phyloP scores from a whole-genome alignment of 2,329 filamentous ascomycete genomes.

The Bipolaris cookei region DNA sequence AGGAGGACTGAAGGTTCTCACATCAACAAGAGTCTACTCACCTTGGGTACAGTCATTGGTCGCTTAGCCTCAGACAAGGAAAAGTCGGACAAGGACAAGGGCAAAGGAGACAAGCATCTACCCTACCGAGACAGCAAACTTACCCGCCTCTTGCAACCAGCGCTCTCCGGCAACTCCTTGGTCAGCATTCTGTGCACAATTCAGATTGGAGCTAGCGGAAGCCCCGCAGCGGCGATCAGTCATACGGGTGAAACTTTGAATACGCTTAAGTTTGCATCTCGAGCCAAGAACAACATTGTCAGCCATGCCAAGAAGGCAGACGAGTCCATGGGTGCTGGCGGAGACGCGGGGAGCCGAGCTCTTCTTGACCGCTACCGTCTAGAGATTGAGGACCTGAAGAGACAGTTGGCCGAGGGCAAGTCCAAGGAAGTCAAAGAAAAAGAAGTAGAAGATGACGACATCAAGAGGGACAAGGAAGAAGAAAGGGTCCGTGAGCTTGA shows the following conservation, averaged over 20 bases:
- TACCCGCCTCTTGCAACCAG: constrained; percentile 88
- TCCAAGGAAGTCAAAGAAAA: constrained; percentile 66
- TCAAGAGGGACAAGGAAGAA: constrained; percentile 72
- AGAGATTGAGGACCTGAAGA: constrained; percentile 83
- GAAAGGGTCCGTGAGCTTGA: constrained; percentile 70
- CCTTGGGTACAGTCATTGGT: constrained; percentile 92
- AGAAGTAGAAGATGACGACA: constrained; percentile 57
- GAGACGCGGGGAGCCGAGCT: constrained; percentile 82
- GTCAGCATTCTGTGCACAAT: constrained; percentile 98
- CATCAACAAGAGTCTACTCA: constrained; percentile 97
- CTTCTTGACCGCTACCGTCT: constrained; percentile 90
- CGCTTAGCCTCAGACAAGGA: constrained; percentile 90
- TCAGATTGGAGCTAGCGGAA: constrained; percentile 80
- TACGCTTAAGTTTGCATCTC: constrained; percentile 93
- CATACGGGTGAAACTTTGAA: constrained; percentile 91
- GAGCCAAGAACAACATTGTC: constrained; percentile 97
- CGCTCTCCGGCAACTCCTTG: constrained; percentile 88
- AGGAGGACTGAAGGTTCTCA: constrained; percentile 92
- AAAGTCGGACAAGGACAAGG: constrained; percentile 72
- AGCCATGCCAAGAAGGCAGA: constrained; percentile 95
- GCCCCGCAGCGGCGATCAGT: constrained; percentile 70
- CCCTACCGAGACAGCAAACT: constrained; percentile 98
- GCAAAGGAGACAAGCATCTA: constrained; percentile 88
- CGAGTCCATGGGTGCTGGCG: constrained; percentile 79
- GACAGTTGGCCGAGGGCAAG: constrained; percentile 78